Conservation (phyloP, 257 asterid species). For the Leptodermis oblonga region DNA sequence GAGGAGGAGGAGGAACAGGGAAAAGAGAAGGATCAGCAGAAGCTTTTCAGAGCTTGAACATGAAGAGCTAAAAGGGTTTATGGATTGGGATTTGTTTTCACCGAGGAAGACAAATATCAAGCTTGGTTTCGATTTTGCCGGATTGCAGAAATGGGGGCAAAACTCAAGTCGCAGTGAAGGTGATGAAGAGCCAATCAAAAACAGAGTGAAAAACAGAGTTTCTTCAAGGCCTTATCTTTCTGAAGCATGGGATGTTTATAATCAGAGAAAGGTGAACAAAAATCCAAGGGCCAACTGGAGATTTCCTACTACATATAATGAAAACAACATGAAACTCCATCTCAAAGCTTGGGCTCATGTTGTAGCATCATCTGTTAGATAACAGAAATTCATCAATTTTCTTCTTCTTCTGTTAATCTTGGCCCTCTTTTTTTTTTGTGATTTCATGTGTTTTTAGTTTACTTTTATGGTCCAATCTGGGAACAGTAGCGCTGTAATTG, state of each 20-base stretch:
- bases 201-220: not conserved
- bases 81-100: slow-evolving; percentile 77
- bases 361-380: slow-evolving; percentile 68
- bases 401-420: not conserved
- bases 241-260: slow-evolving; percentile 56
- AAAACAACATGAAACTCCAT: slow-evolving; percentile 51
- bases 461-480: not conserved
- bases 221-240: slow-evolving; percentile 70
- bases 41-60: slow-evolving; percentile 74
- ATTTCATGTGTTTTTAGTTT: not conserved
- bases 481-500: slow-evolving; percentile 8
- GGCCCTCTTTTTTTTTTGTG: too few relatives aligned
- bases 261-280: slow-evolving; percentile 19
- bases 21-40: slow-evolving; percentile 30
- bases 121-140: slow-evolving; percentile 63
- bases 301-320: slow-evolving; percentile 32
- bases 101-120: slow-evolving; percentile 46
- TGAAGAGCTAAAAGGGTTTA: slow-evolving; percentile 71
- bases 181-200: slow-evolving; percentile 5
- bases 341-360: slow-evolving; percentile 79
- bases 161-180: not conserved
- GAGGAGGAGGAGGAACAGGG: slow-evolving; percentile 5
- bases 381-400: not conserved
- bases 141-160: slow-evolving; percentile 56
- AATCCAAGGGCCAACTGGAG: slow-evolving; percentile 46